Evolutionary conservation across 208 protist species (phyloP).

Genomic region (Herpetomonas muscarum): DNA sequence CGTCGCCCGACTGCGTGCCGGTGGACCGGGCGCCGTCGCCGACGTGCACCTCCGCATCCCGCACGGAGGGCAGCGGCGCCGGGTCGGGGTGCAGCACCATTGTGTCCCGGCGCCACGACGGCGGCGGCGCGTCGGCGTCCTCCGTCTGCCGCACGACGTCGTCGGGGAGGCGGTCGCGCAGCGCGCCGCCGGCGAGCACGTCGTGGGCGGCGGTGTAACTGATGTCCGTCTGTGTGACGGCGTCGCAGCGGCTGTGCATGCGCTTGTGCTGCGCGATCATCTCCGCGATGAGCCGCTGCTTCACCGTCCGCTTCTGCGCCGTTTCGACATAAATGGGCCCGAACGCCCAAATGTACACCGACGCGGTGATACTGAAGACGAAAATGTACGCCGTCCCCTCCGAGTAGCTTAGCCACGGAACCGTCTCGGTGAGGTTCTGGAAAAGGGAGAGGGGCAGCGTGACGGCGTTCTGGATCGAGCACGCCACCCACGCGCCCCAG

Average conservation of each 20-base stretch:
- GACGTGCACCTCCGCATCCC: neutral
- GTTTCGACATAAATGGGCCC: constrained; percentile 51
- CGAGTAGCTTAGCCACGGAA: constrained; percentile 52
- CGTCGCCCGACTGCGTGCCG: neutral
- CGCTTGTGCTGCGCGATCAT: constrained; percentile 45
- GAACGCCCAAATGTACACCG: constrained; percentile 42
- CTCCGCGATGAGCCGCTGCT: constrained; percentile 49
- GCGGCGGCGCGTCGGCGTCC: neutral
- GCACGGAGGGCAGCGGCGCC: neutral
- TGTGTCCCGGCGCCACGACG: constrained; percentile 4
- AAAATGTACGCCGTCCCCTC: constrained; percentile 70
- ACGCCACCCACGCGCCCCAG: constrained; percentile 50
- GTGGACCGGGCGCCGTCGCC: neutral
- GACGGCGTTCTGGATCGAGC: constrained; percentile 70
- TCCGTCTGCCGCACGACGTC: no score
- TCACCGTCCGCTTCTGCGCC: constrained; percentile 43
- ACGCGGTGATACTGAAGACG: constrained; percentile 57
- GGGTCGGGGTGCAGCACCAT: constrained; percentile 3
- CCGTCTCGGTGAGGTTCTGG: constrained; percentile 42
- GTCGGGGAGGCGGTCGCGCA: neutral
- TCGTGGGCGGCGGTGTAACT: constrained; percentile 7
- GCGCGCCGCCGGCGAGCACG: neutral
- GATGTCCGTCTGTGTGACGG: constrained; percentile 60
- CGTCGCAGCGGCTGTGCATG: constrained; percentile 35
- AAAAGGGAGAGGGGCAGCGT: constrained; percentile 74